Evolutionary conservation across 495 filamentous ascomycete genomes (phyloP), one percentile per base, ranked within the genome.

Genomic region (Aspergillus coremiiformis): DNA sequence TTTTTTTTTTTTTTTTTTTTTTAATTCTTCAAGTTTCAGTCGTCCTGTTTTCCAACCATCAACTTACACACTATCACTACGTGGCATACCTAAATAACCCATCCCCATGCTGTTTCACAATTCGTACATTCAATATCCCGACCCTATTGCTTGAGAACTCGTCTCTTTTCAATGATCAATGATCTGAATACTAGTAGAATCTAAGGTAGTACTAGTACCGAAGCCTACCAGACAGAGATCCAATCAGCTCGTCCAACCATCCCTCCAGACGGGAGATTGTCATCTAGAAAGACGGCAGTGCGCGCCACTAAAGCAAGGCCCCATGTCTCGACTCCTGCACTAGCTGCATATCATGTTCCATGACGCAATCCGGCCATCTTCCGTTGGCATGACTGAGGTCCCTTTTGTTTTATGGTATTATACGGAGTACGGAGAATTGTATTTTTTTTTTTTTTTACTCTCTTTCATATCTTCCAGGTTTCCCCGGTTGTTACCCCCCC

Each of bases 341-440:
- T 60, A 59, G 60, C 49, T 58, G 60, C 60, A 58, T 57, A 60
- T 63, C 60, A 55, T 60, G 20, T 51, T 26, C 33, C 52, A 63
- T 63, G 54, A 59, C 60, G 60, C 56, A 52, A 55, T 57, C 51
- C 42, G 41, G 47, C 37, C 52, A 55, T 52, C 39, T 48, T 55
- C 47, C 53, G 43, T 47, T 20, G 27, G 22, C 5, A 22, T 49
- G 44, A 23, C 33, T 33, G 46, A 33, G 21, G 35, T 42, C 43
- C 37, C 37, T 44, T 47, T 52, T 54, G 49, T 43, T 48, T 57
- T 27, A 4, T 27, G 4, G 4, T 4, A 27, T 20, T 37, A 37
- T 35, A 19, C n/a, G n/a, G n/a, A n/a, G n/a, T n/a, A n/a, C n/a
- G n/a, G n/a, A n/a, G n/a, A n/a, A n/a, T 11, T 39, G 45, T 45